Percentiles rank a stretch among this genome's conserved stretches.
phyloP scores from a whole-genome alignment of 1,284 basidiomycete genomes.

The Pyrrhoderma noxium region DNA sequence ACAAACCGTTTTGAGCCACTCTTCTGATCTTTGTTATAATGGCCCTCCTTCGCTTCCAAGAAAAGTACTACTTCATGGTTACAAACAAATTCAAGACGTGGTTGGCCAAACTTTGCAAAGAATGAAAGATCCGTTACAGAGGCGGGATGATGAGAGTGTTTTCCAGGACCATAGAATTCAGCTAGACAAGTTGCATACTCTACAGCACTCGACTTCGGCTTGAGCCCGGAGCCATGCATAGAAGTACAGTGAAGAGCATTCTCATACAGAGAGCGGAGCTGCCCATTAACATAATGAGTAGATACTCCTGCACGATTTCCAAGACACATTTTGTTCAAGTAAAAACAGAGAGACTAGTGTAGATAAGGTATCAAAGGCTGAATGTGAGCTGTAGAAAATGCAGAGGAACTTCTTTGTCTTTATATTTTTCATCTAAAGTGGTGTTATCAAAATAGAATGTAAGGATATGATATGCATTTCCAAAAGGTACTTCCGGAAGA shows the following conservation, averaged over 20 bases:
- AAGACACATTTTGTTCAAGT: slow-evolving; percentile 10
- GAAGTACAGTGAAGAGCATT: slow-evolving; percentile 17
- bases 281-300: slow-evolving; percentile 19
- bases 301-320: slow-evolving; percentile 18
- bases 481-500: too few relatives aligned
- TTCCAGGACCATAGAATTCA: slow-evolving; percentile 18
- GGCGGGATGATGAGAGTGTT: slow-evolving; percentile 9
- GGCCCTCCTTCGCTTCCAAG: slow-evolving; percentile 15
- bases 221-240: slow-evolving; percentile 12
- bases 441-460: too few relatives aligned
- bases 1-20: slow-evolving; percentile 5
- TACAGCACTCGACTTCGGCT: slow-evolving; percentile 8
- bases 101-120: slow-evolving; percentile 18
- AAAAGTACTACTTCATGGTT: slow-evolving; percentile 20
- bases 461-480: too few relatives aligned
- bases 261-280: slow-evolving; percentile 18
- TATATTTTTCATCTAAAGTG: too few relatives aligned
- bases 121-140: slow-evolving; percentile 13
- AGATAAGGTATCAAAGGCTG: too few relatives aligned
- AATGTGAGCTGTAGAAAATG: too few relatives aligned
- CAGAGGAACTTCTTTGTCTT: too few relatives aligned
- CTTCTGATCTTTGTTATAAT: slow-evolving; percentile 18
- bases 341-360: too few relatives aligned
- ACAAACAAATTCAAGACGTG: slow-evolving; percentile 18
- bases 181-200: slow-evolving; percentile 17